Percentiles rank a stretch among this genome's conserved stretches.
Conservation (phyloP, 257 asterid genomes). For the Solanum megistacrolobum region DNA sequence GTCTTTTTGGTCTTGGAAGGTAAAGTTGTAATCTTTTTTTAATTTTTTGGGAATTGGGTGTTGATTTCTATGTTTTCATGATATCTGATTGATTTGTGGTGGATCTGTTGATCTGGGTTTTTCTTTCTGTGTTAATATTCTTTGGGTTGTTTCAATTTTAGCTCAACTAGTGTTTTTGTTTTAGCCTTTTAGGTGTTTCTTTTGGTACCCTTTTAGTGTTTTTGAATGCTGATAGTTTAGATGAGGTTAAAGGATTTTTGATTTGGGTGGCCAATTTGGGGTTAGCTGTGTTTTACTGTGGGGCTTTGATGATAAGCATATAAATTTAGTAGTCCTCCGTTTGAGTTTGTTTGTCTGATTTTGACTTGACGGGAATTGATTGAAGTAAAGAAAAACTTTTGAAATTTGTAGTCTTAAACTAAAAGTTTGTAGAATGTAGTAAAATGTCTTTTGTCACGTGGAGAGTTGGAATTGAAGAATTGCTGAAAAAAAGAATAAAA, state of each 20-base stretch:
- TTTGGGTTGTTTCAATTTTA: neutral
- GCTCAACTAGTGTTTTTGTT: neutral
- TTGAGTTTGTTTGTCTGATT: neutral
- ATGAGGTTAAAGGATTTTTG: neutral
- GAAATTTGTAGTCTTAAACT: neutral
- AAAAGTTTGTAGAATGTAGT: neutral
- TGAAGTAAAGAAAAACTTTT: neutral
- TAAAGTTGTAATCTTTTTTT: neutral
- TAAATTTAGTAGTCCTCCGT: neutral
- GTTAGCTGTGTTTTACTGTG: neutral
- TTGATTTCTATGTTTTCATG: neutral
- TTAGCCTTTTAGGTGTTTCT: neutral
- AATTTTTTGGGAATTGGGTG: neutral
- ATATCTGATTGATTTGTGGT: neutral
- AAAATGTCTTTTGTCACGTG: neutral
- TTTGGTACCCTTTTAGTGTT: neutral
- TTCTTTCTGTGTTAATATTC: neutral
- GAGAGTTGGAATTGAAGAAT: neutral
- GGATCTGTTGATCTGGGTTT: neutral
- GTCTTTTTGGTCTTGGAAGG: conserved; percentile 98
- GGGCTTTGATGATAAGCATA: neutral
- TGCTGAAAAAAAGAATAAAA: neutral
- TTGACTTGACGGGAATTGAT: neutral
- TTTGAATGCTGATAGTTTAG: neutral
- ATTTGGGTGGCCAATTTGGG: neutral